Conservation (phyloP, 352 stramenopile genomes). For the Hyaloperonospora arabidopsidis region DNA sequence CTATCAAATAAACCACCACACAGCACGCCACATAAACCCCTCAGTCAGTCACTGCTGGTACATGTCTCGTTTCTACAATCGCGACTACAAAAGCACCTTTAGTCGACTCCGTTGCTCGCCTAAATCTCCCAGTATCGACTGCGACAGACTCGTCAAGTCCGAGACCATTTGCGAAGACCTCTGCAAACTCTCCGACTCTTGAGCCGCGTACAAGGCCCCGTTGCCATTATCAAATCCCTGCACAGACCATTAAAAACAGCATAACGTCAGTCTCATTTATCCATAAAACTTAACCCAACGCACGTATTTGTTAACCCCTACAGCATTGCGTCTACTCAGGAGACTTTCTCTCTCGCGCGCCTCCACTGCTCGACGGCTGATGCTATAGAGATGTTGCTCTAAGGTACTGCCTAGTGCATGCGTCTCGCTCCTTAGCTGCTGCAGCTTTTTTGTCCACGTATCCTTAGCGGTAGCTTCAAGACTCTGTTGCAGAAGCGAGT, state of each 20-base stretch:
- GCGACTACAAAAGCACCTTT: constrained; percentile 35
- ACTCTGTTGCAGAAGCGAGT: constrained; percentile 68
- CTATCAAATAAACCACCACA: constrained; percentile 8
- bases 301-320: constrained; percentile 8
- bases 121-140: constrained; percentile 67
- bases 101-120: constrained; percentile 55
- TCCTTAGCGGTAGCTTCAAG: constrained; percentile 43
- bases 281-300: background rate
- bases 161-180: constrained; percentile 76
- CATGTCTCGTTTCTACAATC: background rate
- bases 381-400: constrained; percentile 71
- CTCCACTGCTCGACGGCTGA: constrained; percentile 58
- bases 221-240: constrained; percentile 65
- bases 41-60: background rate
- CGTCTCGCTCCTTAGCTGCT: constrained; percentile 70
- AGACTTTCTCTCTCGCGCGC: constrained; percentile 68
- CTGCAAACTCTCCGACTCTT: constrained; percentile 74
- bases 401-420: constrained; percentile 53
- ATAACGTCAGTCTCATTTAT: background rate
- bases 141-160: constrained; percentile 62
- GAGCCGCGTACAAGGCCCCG: constrained; percentile 59
- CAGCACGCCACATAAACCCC: background rate
- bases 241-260: background rate
- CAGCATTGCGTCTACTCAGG: constrained; percentile 49
- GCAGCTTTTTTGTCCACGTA: constrained; percentile 75